phyloP scores from a whole-genome alignment of 176 grass and related monocot species.

The Metroxylon sagu region DNA sequence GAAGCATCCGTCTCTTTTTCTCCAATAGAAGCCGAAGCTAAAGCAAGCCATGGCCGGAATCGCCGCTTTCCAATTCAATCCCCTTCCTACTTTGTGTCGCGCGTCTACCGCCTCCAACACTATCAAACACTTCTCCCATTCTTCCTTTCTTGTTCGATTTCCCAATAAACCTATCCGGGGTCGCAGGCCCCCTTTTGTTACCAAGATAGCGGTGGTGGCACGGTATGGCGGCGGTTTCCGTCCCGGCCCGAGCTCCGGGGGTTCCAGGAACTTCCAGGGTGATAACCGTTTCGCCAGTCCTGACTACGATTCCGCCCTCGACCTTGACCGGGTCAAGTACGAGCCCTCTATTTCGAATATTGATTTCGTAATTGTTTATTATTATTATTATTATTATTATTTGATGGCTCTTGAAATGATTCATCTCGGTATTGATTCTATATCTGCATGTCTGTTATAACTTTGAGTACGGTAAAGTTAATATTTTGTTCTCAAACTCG shows the following conservation, averaged over 20 bases:
- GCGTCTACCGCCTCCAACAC: constrained; percentile 1
- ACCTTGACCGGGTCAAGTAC: constrained; percentile 72
- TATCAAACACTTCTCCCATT: background rate
- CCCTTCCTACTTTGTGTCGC: constrained; percentile 7
- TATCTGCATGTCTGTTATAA: too few relatives aligned
- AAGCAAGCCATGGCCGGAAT: constrained; percentile 28
- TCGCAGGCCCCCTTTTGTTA: background rate
- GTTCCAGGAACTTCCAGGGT: background rate
- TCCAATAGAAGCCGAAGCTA: too few relatives aligned
- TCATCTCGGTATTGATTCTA: too few relatives aligned
- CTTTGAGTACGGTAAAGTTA: too few relatives aligned
- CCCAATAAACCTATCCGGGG: constrained; percentile 8
- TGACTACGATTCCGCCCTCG: constrained; percentile 63
- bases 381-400: background rate
- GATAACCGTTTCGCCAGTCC: constrained; percentile 25
- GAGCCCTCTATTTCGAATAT: background rate
- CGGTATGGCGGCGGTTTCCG: constrained; percentile 25
- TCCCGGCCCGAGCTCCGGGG: constrained; percentile 5
- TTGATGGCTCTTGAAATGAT: background rate
- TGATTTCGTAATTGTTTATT: background rate
- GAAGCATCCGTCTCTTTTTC: too few relatives aligned
- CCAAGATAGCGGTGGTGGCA: constrained; percentile 13
- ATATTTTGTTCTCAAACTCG: too few relatives aligned
- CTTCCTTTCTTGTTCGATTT: constrained; percentile 3
- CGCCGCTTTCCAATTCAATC: constrained; percentile 21